Evolutionary conservation across 805 yeast genomes (phyloP).

Genomic region (Suhomyces canberraensis): DNA sequence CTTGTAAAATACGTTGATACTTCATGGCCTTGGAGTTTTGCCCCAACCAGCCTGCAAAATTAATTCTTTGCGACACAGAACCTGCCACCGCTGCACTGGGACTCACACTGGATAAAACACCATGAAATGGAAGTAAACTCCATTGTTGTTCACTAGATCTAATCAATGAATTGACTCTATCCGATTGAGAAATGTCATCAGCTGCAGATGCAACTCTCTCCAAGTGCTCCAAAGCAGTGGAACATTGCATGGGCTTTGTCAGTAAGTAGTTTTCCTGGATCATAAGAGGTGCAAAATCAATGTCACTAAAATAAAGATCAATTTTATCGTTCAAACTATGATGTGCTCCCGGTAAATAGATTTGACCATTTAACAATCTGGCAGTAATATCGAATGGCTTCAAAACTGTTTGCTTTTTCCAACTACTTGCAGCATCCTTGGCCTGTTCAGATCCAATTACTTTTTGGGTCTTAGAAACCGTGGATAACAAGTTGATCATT

Average conservation of each 20-base stretch:
- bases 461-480: conserved; percentile 73
- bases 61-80: conserved; percentile 60
- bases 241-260: conserved; percentile 53
- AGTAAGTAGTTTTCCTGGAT: conserved; percentile 86
- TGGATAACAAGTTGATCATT: conserved; percentile 82
- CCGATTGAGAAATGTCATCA: conserved; percentile 81
- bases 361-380: conserved; percentile 55
- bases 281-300: conserved; percentile 93
- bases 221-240: conserved; percentile 46
- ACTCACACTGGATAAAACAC: conserved; percentile 74
- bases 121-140: conserved; percentile 91
- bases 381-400: conserved; percentile 90
- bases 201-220: conserved; percentile 74
- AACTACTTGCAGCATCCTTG: conserved; percentile 57
- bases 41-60: conserved; percentile 85
- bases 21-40: conserved; percentile 84
- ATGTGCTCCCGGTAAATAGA: conserved; percentile 51
- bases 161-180: conserved; percentile 74
- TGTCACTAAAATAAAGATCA: conserved; percentile 88
- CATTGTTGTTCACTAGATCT: conserved; percentile 92
- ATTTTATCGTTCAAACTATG: conserved; percentile 74
- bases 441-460: conserved; percentile 61
- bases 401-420: conserved; percentile 88
- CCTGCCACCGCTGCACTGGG: conserved; percentile 81
- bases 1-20: conserved; percentile 75